Evolutionary conservation across 2,329 filamentous ascomycete genomes (phyloP).

Genomic region (Beauveria sp.): DNA sequence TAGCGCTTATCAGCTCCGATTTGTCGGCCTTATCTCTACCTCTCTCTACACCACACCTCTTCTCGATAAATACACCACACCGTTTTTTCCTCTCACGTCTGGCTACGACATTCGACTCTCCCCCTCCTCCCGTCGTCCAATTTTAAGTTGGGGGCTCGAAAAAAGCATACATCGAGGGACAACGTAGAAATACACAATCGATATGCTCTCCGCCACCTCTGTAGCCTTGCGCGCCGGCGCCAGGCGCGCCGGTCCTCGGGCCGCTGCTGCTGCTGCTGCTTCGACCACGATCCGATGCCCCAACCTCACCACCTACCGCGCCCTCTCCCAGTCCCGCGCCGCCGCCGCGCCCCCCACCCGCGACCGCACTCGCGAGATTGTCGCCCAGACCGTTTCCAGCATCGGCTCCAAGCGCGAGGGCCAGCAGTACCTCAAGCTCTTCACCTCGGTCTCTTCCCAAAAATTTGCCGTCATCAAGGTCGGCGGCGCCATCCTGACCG

Average conservation of each 20-base stretch:
- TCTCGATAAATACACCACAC: neutral
- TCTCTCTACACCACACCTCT: neutral
- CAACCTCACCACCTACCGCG: slow-evolving; percentile 18
- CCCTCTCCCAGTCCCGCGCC: slow-evolving; percentile 9
- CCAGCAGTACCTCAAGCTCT: slow-evolving; percentile 95
- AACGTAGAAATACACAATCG: neutral
- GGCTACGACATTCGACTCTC: neutral
- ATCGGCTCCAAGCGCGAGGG: slow-evolving; percentile 95
- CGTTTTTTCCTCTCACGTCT: neutral
- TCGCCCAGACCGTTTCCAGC: slow-evolving; percentile 67
- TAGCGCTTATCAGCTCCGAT: neutral
- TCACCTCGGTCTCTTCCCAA: slow-evolving; percentile 92
- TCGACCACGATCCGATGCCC: slow-evolving; percentile 18
- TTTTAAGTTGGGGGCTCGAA: slow-evolving; percentile 15
- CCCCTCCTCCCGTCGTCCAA: neutral
- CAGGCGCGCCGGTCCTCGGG: slow-evolving; percentile 31
- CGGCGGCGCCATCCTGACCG: slow-evolving; percentile 89
- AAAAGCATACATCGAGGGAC: slow-evolving; percentile 14
- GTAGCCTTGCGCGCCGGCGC: slow-evolving; percentile 36
- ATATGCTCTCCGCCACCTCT: slow-evolving; percentile 37
- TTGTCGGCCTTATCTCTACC: neutral
- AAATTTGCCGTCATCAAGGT: slow-evolving; percentile 99
- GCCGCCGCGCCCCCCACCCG: slow-evolving; percentile 13
- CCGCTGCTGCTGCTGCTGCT: slow-evolving; percentile 16
- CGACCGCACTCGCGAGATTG: slow-evolving; percentile 28